Base-by-base conservation (phyloP, 129 eudicot species). In the Centaurea solstitialis region DNA sequence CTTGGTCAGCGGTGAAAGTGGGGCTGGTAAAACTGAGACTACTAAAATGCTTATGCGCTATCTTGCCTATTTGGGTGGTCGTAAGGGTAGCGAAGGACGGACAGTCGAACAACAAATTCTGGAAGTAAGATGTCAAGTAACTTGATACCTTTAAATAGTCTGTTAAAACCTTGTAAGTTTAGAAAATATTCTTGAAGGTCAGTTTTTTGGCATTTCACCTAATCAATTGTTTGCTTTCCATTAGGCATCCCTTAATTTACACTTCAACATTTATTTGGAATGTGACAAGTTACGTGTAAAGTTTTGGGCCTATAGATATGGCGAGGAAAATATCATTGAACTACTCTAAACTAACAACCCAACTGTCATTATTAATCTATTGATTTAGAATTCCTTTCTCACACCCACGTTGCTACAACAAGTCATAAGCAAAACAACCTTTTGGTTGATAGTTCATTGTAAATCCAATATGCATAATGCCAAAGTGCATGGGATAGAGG, bases 31-130 rank as follows among this genome's bases (percentile, higher is more conserved):
- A 86, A 96, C 99, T 24, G 99, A 93, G 88, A 96, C 99, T 23
- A 96, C 99, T 41, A 96, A 96, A 88, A 96, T 96, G 99, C 98
- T 93, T 88, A 96, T 96, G 98, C 94, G 81, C 2, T 96, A 96
- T 85, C 98, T 96, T 84, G 99, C 99, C 26, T 96, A 76, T 88
- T 87, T 96, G 90, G 98, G 99, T 74, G 99, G 98, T 39, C 93
- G 87, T 81, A 86, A 88, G 82, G 88, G 88, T 80, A 91, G 97
- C 21, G 98, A 93, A 88, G 99, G 97, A 59, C 84, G 96, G 35
- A 91, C 98, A 17, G 98, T 96, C 41, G 98, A 96, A 73, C 98
- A 96, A 81, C 97, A 96, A 89, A 97, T 96, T 77, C 89, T 96
- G 24, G 98, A 93, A 88, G 98, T 95, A 87, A 86, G 93, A 83